A percentile compares a stretch with the other conserved stretches of the same genome.
phyloP scores from a whole-genome alignment of 2,329 filamentous ascomycete species.

The Thielaviopsis euricoi region DNA sequence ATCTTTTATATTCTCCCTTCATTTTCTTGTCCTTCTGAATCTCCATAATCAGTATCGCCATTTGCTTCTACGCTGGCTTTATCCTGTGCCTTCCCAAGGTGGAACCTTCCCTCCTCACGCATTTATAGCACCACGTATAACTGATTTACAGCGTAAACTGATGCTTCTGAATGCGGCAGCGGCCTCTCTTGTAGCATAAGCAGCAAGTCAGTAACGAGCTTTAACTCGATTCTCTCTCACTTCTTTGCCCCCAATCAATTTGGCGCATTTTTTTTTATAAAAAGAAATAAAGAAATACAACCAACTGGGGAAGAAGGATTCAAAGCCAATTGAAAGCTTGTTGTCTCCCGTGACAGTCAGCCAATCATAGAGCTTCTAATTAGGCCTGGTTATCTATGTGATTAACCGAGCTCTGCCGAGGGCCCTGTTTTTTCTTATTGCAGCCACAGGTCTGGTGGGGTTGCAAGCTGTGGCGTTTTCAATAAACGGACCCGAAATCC shows the following conservation, averaged over 20 bases:
- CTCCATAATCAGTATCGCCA: background rate
- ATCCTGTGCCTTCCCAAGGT: too few species aligned
- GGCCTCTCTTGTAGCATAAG: too few species aligned
- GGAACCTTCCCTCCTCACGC: too few species aligned
- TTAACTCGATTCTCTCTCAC: background rate
- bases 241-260: background rate
- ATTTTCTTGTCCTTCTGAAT: too few species aligned
- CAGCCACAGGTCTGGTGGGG: slow-evolving; percentile 2
- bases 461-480: background rate
- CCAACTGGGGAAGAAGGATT: slow-evolving; percentile 3
- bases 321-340: slow-evolving; percentile 6
- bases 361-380: slow-evolving; percentile 11
- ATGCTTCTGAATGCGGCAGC: too few species aligned
- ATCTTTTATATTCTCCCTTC: background rate
- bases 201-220: too few species aligned
- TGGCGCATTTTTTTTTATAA: background rate
- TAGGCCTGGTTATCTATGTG: slow-evolving; percentile 2
- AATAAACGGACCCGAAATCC: background rate
- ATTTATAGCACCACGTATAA: too few species aligned
- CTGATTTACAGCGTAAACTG: too few species aligned
- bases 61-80: too few species aligned
- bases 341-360: background rate
- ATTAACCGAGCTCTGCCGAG: slow-evolving; percentile 13
- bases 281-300: too few species aligned
- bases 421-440: background rate